Percentiles rank a stretch among this genome's conserved stretches.
Conservation (phyloP, 176 grass and related monocot genomes). For the Pontederia paniculata region DNA sequence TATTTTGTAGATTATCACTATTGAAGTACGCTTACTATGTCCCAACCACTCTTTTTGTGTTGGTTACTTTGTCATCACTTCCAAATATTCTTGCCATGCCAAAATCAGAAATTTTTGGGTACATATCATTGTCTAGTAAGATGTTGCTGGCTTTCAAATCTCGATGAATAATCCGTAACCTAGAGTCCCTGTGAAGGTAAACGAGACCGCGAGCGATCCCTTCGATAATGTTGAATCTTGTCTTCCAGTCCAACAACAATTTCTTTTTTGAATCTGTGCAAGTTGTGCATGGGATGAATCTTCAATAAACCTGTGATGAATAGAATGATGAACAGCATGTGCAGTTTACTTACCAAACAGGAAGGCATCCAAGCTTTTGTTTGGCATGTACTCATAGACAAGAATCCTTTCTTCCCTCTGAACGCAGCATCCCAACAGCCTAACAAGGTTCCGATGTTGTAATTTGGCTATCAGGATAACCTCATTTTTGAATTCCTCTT, state of each 20-base stretch:
- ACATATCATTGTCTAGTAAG: constrained; percentile 10
- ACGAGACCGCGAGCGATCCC: constrained; percentile 33
- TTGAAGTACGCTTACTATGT: constrained; percentile 3
- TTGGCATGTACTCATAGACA: constrained; percentile 35
- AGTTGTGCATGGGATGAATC: background rate
- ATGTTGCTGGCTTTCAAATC: constrained; percentile 17
- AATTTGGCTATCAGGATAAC: constrained; percentile 35
- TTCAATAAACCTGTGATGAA: background rate
- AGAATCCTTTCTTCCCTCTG: constrained; percentile 24
- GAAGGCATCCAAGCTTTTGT: constrained; percentile 33
- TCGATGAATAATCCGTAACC: constrained; percentile 13
- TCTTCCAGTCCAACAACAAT: constrained; percentile 28
- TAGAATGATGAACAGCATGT: background rate
- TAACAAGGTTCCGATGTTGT: constrained; percentile 37
- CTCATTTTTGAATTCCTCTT: constrained; percentile 37
- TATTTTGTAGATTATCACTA: background rate
- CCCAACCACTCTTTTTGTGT: constrained; percentile 5
- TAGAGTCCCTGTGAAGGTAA: constrained; percentile 32
- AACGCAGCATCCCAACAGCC: constrained; percentile 31
- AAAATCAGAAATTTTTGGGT: constrained; percentile 16
- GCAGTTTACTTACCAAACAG: constrained; percentile 21
- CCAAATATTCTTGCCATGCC: constrained; percentile 17
- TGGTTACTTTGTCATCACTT: constrained; percentile 6
- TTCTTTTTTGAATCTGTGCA: constrained; percentile 24
- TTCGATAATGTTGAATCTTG: constrained; percentile 35